Evolutionary conservation across 2,329 filamentous ascomycete genomes (phyloP).

Genomic region (Fusarium armeniacum): DNA sequence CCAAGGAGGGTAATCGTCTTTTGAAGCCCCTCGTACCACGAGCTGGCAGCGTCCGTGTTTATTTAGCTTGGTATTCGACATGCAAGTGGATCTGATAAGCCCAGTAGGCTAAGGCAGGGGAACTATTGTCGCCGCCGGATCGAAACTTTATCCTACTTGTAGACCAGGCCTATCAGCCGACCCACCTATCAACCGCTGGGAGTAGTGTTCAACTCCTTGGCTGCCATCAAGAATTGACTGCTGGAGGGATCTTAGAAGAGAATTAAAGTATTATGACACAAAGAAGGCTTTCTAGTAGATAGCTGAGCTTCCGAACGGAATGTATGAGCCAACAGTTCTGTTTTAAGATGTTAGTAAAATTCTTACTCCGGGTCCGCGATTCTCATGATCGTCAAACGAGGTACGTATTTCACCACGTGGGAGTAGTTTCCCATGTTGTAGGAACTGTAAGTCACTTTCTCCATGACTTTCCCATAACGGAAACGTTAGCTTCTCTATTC

Average conservation of each 20-base stretch:
- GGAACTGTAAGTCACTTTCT: no score
- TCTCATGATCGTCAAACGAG: neutral
- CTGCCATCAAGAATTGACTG: fast-evolving
- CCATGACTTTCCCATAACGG: no score
- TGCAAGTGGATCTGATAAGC: neutral
- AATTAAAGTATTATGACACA: no score
- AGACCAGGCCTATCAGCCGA: no score
- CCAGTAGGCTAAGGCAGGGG: neutral
- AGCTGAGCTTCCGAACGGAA: neutral
- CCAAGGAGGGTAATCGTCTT: neutral
- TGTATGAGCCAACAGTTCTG: neutral
- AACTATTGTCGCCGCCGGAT: neutral
- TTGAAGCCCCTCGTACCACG: neutral
- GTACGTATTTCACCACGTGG: neutral
- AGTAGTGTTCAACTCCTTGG: neutral
- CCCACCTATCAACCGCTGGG: no score
- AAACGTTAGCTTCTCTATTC: neutral
- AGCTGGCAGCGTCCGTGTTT: no score
- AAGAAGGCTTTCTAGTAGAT: no score
- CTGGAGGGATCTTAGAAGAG: no score
- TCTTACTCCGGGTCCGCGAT: fast-evolving
- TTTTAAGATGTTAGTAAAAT: neutral
- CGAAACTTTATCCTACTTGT: neutral
- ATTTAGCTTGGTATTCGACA: no score
- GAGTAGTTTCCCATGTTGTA: no score